Base-by-base conservation (phyloP, 768 basidiomycete species). In the Sporobolomyces roseus region DNA sequence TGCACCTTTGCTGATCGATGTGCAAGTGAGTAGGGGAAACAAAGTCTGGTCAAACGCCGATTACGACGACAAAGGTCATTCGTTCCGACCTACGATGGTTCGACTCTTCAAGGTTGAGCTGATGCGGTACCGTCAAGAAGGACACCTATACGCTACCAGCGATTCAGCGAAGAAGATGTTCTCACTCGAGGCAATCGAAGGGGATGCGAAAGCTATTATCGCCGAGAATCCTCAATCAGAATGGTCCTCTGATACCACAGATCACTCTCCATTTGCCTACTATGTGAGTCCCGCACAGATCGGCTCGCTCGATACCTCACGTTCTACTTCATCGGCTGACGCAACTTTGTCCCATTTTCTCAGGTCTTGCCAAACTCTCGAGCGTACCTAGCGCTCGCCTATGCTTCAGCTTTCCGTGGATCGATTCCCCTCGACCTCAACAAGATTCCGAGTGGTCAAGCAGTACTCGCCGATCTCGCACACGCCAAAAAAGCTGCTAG, bases 341-440 rank as follows among this genome's bases (percentile, higher is more conserved):
- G n/a, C n/a, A n/a, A n/a, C n/a, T n/a, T n/a, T n/a, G n/a, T n/a
- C n/a, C n/a, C n/a, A n/a, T n/a, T n/a, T n/a, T n/a, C n/a, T n/a
- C 30, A 53, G 52, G 52, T 53, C 4, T 32, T 53, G 9, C 52
- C 52, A 7, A 53, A 30, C 35, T 30, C 30, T 53, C 52, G 52
- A 53, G 52, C 52, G 8, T 53, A 53, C 21, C 10, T 32, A 30
- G 52, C 32, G 17, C 52, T 53, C 23, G 52, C 7, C 23, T 30
- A 6, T n/a, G 27, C 13, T 21, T 25, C 6, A 3, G 5, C 29
- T 16, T 23, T 9, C 3, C 29, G 27, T 4, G 52, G 32, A 16
- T 4, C 7, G 12, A 17, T 21, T 4, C 14, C 30, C 10, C 23
- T 53, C 14, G 8, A 5, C 19, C 32, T 23, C 4, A 46, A 23